Percentiles rank a stretch among this genome's conserved stretches.
Evolutionary conservation across 2,329 filamentous ascomycete species (phyloP).

Genomic region (Colletotrichum phormii): DNA sequence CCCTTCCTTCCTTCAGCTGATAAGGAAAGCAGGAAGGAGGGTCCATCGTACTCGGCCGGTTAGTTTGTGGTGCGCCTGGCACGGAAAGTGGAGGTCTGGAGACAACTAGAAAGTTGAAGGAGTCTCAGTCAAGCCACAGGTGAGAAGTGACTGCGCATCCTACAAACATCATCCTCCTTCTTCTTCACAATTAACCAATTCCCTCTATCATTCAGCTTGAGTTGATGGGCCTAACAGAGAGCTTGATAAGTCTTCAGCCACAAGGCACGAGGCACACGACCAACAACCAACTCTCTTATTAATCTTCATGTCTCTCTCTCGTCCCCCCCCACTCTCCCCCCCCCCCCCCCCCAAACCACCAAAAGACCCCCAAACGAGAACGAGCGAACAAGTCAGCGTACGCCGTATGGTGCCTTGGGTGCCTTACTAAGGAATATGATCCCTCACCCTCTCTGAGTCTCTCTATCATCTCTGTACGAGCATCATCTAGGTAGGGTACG

Average conservation of each 20-base stretch:
- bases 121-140: neutral
- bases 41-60: neutral
- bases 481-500: neutral
- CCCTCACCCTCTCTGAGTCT: neutral
- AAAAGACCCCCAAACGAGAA: neutral
- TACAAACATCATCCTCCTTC: neutral
- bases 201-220: neutral
- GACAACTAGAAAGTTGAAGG: constrained; percentile 2
- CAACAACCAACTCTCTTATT: neutral
- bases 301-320: neutral
- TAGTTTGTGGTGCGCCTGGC: constrained; percentile 15
- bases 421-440: neutral
- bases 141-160: constrained; percentile 9
- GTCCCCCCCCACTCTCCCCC: no score
- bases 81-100: constrained; percentile 16
- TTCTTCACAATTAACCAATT: neutral
- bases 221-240: neutral
- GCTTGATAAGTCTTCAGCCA: neutral
- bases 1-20: neutral
- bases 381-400: neutral
- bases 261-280: neutral
- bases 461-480: neutral
- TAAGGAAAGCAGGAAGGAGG: constrained; percentile 5
- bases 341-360: neutral
- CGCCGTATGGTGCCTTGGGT: neutral